Conservation (phyloP, 352 stramenopile species). For the Pythium oligandrum region DNA sequence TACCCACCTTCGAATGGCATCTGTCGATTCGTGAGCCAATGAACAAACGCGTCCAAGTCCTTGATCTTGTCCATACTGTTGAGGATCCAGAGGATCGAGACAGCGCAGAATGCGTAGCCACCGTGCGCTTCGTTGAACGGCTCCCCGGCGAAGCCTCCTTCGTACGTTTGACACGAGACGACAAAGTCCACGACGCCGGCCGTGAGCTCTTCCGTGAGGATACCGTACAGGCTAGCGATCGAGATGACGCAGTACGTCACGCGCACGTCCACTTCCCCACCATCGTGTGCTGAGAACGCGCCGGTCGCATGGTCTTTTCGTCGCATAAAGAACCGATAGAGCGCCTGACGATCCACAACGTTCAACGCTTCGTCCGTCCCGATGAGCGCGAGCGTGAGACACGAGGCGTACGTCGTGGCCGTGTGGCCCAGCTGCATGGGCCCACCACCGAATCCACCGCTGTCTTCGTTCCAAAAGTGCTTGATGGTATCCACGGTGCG, state of each 20-base stretch:
- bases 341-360: conserved; percentile 65
- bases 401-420: conserved; percentile 94
- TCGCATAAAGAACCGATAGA: conserved; percentile 89
- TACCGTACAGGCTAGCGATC: conserved; percentile 90
- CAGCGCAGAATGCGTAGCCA: conserved; percentile 97
- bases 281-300: conserved; percentile 96
- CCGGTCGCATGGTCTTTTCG: conserved; percentile 81
- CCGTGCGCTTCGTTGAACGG: conserved; percentile 96
- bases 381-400: conserved; percentile 91
- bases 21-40: conserved; percentile 93
- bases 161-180: conserved; percentile 94
- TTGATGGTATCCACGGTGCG: conserved; percentile 63
- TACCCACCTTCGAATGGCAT: conserved; percentile 92
- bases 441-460: conserved; percentile 94
- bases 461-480: conserved; percentile 50
- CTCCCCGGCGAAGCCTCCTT: conserved; percentile 94
- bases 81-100: conserved; percentile 93
- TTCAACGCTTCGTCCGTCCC: conserved; percentile 76
- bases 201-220: conserved; percentile 88
- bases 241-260: conserved; percentile 97
- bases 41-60: conserved; percentile 50
- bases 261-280: conserved; percentile 95
- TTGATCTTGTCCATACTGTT: conserved; percentile 47
- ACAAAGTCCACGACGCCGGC: conserved; percentile 77
- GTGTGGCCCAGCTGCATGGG: conserved; percentile 85